Conservation (phyloP, 768 basidiomycete species). For the Suillus bovinus region DNA sequence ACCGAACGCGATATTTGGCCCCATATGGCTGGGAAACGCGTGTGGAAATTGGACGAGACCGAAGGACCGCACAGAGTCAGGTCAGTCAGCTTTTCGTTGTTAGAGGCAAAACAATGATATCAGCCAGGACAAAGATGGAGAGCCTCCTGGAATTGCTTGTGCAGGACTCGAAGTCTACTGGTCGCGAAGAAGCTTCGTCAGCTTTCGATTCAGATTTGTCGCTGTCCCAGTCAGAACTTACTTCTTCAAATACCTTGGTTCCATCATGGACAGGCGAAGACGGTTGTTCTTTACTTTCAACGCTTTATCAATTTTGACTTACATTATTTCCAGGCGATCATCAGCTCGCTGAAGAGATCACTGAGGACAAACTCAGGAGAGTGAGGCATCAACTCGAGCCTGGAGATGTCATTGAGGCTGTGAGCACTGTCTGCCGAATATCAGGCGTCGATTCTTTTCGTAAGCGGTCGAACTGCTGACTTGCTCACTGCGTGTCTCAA, state of each 20-base stretch:
- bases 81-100: conserved; percentile 38
- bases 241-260: not conserved
- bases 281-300: not conserved
- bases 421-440: conserved; percentile 83
- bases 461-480: conserved; percentile 37
- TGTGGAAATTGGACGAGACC: conserved; percentile 88
- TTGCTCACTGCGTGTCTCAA: conserved; percentile 2
- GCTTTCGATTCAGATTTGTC: not conserved
- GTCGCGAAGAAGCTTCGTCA: not conserved
- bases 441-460: conserved; percentile 91
- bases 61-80: conserved; percentile 88
- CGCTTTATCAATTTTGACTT: not conserved
- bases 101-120: not conserved
- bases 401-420: conserved; percentile 86
- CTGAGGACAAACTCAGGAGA: conserved; percentile 86
- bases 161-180: not conserved
- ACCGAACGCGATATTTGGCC: conserved; percentile 88
- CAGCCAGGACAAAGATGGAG: conserved; percentile 73
- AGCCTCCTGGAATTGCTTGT: conserved; percentile 45
- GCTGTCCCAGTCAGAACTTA: not conserved
- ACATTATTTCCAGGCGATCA: conserved; percentile 38
- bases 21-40: conserved; percentile 41
- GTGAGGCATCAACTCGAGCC: conserved; percentile 86
- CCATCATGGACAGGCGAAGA: not conserved
- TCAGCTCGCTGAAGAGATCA: conserved; percentile 71